Evolutionary conservation across 306 rosid genomes (phyloP), one percentile per base, ranked within the genome.

Genomic region (Gastrolobium bilobum): DNA sequence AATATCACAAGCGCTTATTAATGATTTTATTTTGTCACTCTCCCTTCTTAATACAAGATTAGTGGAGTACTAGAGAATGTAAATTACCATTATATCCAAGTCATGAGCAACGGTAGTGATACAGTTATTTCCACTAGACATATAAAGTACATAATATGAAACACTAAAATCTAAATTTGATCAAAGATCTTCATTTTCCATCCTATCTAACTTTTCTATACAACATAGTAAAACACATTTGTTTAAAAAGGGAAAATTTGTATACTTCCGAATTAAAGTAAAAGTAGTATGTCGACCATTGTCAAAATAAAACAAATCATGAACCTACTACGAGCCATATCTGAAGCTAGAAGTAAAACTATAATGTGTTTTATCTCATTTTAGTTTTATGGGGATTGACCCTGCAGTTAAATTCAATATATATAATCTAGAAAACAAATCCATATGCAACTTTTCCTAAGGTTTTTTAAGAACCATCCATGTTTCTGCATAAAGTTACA

Each of bases 381-480:
- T 56, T 35, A 80, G 4, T 48, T 73, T 81, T 40, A 10, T 14
- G 58, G 67, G 43, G 44, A 30, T 35, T 33, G 15, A 6, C 2
- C 34, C 10, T 3, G 52, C 54, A 53, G 34, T 53, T 30, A 20
- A 75, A 59, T 46, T 54, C 50, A 52, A 57, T 40, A 7, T 62
- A 72, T 54, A 8, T 42, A 7, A 46, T 68, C 61, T 71, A 56
- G 47, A 59, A 31, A 78, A 53, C 52, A 46, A 77, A 52, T 60
- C 15, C 58, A 75, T 14, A 48, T 39, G 15, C 20, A 76, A 58
- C 39, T 57, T 67, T 64, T 51, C 54, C 30, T 5, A 33, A 39
- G 20, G 20, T 53, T 73, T 74, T 74, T 56, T 42, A 46, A 73
- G 57, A 75, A 34, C 53, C 54, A 56, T 39, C 53, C 54, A 56